Evolutionary conservation across 352 stramenopile genomes (phyloP).

Genomic region (Elongisporangium prolatum): DNA sequence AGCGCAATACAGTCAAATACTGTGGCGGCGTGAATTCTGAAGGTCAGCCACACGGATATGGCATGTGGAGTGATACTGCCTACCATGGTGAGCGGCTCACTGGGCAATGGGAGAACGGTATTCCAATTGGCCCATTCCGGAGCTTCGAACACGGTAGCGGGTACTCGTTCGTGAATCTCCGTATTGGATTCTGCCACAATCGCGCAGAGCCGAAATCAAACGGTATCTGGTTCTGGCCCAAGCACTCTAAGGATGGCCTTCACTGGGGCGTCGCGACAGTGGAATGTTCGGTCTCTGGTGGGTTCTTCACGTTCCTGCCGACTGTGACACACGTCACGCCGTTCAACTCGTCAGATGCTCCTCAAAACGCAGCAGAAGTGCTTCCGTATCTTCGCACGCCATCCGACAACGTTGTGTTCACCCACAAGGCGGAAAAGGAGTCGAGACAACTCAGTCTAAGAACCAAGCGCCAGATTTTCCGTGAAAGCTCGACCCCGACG

Average conservation of each 20-base stretch:
- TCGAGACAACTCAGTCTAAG: not conserved
- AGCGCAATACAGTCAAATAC: constrained; percentile 54
- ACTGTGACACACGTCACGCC: constrained; percentile 47
- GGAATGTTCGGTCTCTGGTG: constrained; percentile 67
- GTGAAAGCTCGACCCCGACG: constrained; percentile 28
- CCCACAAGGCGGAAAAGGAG: constrained; percentile 8
- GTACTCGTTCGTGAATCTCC: constrained; percentile 74
- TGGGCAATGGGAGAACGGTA: constrained; percentile 63
- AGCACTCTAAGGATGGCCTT: constrained; percentile 31
- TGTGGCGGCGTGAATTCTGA: constrained; percentile 52
- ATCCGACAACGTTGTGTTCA: constrained; percentile 49
- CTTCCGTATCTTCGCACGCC: constrained; percentile 33
- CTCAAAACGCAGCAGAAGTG: constrained; percentile 33
- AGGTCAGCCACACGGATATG: constrained; percentile 55
- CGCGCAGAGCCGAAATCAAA: constrained; percentile 25
- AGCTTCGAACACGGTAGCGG: constrained; percentile 71
- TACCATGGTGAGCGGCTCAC: constrained; percentile 72
- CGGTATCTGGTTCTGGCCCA: constrained; percentile 44
- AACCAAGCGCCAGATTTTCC: constrained; percentile 19
- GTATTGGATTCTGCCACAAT: constrained; percentile 64
- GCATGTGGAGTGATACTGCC: constrained; percentile 64
- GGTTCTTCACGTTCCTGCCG: constrained; percentile 70
- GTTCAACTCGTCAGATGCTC: constrained; percentile 24
- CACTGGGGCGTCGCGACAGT: constrained; percentile 80
- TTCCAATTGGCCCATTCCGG: constrained; percentile 68